These are phyloP conservation scores for Atractiella rhizophila DNA, from an alignment of 768 basidiomycete genomes.

Conservation along the genomic window DNA sequence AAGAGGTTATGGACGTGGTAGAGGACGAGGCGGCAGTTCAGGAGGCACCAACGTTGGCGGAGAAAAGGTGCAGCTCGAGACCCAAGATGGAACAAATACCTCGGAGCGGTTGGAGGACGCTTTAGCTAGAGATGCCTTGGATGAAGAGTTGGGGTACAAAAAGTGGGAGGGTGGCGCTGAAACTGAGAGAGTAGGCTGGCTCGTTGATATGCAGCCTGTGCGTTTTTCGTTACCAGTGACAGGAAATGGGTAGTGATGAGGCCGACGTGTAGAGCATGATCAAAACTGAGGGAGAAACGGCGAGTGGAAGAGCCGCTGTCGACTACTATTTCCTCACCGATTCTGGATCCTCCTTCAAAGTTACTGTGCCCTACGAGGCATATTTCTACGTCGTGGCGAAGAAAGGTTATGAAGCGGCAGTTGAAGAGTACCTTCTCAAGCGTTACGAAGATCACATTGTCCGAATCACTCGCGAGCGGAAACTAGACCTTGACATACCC, in stretches of 20 bases:
- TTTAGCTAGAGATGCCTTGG: constrained; percentile 43
- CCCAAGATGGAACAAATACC: constrained; percentile 6
- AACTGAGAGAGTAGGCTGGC: constrained; percentile 74
- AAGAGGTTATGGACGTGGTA: constrained; percentile 3
- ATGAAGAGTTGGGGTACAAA: constrained; percentile 73
- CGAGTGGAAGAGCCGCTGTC: constrained; percentile 67
- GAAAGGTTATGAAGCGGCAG: constrained; percentile 59
- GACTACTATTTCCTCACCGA: constrained; percentile 96
- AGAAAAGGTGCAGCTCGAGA: constrained; percentile 13
- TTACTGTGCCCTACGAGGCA: constrained; percentile 71
- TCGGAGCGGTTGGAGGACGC: constrained; percentile 8
- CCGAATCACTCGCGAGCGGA: constrained; percentile 52
- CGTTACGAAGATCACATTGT: constrained; percentile 67
- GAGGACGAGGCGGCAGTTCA: constrained; percentile 5
- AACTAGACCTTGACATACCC: constrained; percentile 81
- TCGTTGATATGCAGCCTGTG: constrained; percentile 96
- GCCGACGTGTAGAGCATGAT: constrained; percentile 38
- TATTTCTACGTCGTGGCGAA: constrained; percentile 61
- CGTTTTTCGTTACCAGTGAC: constrained; percentile 19
- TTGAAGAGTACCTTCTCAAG: constrained; percentile 89
- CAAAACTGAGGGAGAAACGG: constrained; percentile 58
- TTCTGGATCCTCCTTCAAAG: constrained; percentile 88
- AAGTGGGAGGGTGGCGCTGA: constrained; percentile 50
- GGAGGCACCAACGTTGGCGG: constrained; percentile 8
- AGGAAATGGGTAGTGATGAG: not conserved